Conservation (phyloP, 495 filamentous ascomycete genomes). For the Penicillium tannophilum region DNA sequence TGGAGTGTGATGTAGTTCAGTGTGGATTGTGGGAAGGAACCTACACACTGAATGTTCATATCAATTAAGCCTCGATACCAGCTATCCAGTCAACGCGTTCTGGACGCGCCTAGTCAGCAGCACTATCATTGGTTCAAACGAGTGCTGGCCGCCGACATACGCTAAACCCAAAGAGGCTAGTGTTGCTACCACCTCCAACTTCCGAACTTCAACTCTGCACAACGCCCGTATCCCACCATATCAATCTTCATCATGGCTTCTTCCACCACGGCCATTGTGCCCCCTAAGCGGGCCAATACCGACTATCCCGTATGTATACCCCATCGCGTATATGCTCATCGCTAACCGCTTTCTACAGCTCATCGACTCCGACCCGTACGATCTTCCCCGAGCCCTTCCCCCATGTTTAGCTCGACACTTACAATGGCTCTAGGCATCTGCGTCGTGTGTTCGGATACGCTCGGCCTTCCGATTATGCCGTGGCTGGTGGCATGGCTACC, state of each 20-base stretch:
- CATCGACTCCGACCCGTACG: constrained; percentile 98
- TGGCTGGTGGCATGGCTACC: constrained; percentile 64
- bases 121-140: constrained; percentile 12
- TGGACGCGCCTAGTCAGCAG: constrained; percentile 20
- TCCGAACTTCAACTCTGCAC: constrained; percentile 32
- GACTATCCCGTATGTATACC: constrained; percentile 71
- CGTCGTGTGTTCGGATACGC: constrained; percentile 86
- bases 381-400: constrained; percentile 20
- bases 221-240: constrained; percentile 19
- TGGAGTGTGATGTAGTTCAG: neutral
- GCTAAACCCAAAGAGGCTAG: constrained; percentile 32
- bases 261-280: constrained; percentile 62
- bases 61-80: constrained; percentile 4
- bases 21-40: neutral
- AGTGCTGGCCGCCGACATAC: constrained; percentile 14
- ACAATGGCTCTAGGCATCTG: constrained; percentile 69
- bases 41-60: neutral
- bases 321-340: constrained; percentile 14
- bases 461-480: constrained; percentile 75
- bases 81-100: constrained; percentile 17
- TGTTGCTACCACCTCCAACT: constrained; percentile 28
- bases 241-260: constrained; percentile 56
- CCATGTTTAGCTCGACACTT: constrained; percentile 24
- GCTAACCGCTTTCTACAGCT: constrained; percentile 59
- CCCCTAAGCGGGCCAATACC: constrained; percentile 72